These are phyloP conservation scores for Sarocladiaceae sp. DNA, from an alignment of 2,329 filamentous ascomycete genomes.

Conservation along the genomic window DNA sequence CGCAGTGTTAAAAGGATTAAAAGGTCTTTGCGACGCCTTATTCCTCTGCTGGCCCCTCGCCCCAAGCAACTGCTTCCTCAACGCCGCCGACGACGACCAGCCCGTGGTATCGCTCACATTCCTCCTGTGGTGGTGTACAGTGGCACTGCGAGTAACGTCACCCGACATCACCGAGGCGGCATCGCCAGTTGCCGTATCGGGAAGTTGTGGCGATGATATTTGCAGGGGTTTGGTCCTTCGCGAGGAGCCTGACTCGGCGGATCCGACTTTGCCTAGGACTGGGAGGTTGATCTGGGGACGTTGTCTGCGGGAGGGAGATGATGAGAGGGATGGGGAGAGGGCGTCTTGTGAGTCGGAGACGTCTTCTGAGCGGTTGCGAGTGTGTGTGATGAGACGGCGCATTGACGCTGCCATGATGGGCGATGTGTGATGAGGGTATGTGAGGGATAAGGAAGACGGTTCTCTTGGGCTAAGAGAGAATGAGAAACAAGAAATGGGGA, in stretches of 20 bases:
- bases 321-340: not conserved
- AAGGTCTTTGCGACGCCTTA: not conserved
- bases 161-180: not conserved
- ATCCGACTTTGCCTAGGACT: not conserved
- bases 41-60: not conserved
- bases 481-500: not conserved
- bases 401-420: not conserved
- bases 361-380: not conserved
- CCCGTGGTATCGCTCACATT: not conserved
- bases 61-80: not conserved
- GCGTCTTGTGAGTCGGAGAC: not conserved
- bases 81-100: not conserved
- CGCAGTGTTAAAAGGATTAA: not conserved
- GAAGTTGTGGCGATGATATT: conserved; percentile 1
- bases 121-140: not conserved
- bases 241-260: not conserved
- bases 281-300: not conserved
- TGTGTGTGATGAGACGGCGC: not conserved
- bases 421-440: not conserved
- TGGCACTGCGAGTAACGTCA: not conserved
- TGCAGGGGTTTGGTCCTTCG: not conserved
- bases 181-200: not conserved
- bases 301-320: not conserved
- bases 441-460: not conserved
- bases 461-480: too few species aligned